Base-by-base conservation (phyloP, 2,329 filamentous ascomycete genomes). In the Coniochaeta ligniaria region DNA sequence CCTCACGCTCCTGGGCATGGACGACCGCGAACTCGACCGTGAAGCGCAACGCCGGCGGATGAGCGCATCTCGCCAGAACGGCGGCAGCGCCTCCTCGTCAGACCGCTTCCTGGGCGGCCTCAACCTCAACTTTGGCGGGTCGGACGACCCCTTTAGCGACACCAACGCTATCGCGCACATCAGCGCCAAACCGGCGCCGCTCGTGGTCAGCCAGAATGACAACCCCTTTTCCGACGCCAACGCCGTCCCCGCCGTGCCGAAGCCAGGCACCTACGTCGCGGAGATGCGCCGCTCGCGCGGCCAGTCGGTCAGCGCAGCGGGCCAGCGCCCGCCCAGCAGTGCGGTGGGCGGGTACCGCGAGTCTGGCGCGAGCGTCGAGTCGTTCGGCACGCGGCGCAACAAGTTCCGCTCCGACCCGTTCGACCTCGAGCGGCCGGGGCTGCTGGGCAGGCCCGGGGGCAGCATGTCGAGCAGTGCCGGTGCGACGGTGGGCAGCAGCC, bases 351-450 rank as follows among this genome's bases (percentile, higher is more conserved):
- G 76, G 59, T 78, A 79, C 65, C 75, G 78, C 45, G 76, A 79
- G 50, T 81, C 76, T 43, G 67, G 71, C n/a, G 72, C 72, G 36
- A 78, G 76, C n/a, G 66, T 76, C 54, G 66, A 67, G 17, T 75
- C 75, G 1, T 75, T 79, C 52, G 76, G 75, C 52, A 77, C 74
- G 6, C 72, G 75, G 17, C 78, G 80, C 60, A 81, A 80, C 66
- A 84, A 83, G 67, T 84, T 85, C 69, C 82, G 84, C 52, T 86
- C 84, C 1, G 84, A 88, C 64, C 85, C 84, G 1, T 88, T 88
- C 66, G 85, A 88, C 65, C 75, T 88, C n/a, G 85, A 88, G 68
- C 71, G 76, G 50, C 76, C 81, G 36, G 76, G 83, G 66, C 71
- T 81, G 7, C 73, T 78, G 3, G 67, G 66, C 52, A 66, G 70